These are phyloP conservation scores for Alternaria triticimaculans DNA, from an alignment of 2,329 filamentous ascomycete genomes.

Conservation along the genomic window DNA sequence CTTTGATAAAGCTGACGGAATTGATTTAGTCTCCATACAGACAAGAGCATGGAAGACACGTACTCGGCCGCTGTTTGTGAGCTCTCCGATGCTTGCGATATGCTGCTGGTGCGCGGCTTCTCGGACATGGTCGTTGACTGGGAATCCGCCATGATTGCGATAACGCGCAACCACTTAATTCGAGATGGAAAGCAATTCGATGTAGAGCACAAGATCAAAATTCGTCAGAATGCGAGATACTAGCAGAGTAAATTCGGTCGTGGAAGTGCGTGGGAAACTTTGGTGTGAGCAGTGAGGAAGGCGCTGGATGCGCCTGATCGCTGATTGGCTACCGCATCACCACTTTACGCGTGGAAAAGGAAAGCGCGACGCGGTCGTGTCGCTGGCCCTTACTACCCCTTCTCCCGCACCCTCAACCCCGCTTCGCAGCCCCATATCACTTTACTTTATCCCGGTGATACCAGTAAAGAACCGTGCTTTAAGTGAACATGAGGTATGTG, in stretches of 20 bases:
- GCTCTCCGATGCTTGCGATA: constrained; percentile 56
- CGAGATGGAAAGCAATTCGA: not conserved
- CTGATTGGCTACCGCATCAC: constrained; percentile 24
- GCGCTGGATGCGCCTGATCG: constrained; percentile 10
- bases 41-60: not conserved
- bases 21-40: not conserved
- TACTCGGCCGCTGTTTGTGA: constrained; percentile 63
- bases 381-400: constrained; percentile 9
- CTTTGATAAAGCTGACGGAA: constrained; percentile 75
- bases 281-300: constrained; percentile 5
- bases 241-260: not conserved
- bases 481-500: constrained; percentile 31
- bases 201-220: no score
- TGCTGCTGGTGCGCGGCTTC: constrained; percentile 47
- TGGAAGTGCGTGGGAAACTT: not conserved
- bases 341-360: constrained; percentile 28
- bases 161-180: not conserved
- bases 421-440: constrained; percentile 1
- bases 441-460: not conserved
- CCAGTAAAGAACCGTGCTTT: constrained; percentile 6
- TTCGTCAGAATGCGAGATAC: not conserved
- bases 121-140: constrained; percentile 28
- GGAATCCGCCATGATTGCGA: constrained; percentile 35
- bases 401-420: constrained; percentile 9
- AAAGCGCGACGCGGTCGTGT: constrained; percentile 24